These are phyloP conservation scores for Silene uniflora DNA, from an alignment of 148 eudicot genomes.

Conservation along the genomic window DNA sequence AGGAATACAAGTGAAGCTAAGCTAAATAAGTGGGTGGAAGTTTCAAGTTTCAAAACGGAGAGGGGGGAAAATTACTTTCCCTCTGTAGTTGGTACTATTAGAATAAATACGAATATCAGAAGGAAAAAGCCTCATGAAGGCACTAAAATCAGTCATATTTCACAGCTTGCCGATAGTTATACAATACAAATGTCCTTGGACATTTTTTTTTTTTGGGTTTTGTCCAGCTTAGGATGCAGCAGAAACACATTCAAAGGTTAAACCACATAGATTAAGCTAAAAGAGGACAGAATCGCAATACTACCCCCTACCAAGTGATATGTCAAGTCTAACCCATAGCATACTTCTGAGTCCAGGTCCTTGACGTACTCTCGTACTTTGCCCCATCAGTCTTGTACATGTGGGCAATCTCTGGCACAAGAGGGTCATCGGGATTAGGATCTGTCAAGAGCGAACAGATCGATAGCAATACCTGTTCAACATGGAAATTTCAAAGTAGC, in stretches of 20 bases:
- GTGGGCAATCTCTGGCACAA: conserved; percentile 93
- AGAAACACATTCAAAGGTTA: conserved; percentile 24
- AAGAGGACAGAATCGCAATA: conserved; percentile 20
- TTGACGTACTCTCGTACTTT: conserved; percentile 81
- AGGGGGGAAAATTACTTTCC: background rate
- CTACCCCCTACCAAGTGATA: conserved; percentile 22
- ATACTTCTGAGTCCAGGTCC: conserved; percentile 97
- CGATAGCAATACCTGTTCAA: conserved; percentile 71
- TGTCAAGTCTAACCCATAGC: conserved; percentile 63
- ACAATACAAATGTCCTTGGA: conserved; percentile 24
- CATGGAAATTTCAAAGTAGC: background rate
- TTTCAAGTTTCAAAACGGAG: too few species aligned
- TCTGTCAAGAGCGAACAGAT: conserved; percentile 86
- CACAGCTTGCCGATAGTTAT: conserved; percentile 31
- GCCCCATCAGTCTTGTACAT: conserved; percentile 84
- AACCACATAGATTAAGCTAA: conserved; percentile 18
- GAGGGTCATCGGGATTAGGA: conserved; percentile 86
- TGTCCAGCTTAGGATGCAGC: conserved; percentile 29
- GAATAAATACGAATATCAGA: background rate
- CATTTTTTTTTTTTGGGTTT: conserved; percentile 15
- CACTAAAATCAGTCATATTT: conserved; percentile 30
- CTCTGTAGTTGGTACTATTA: too few species aligned
- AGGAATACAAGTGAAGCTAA: too few species aligned
- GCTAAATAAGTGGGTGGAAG: background rate
- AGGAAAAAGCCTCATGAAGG: background rate